A percentile compares a stretch with the other conserved stretches of the same genome.
Evolutionary conservation across 495 filamentous ascomycete species (phyloP).

Genomic region (Hypoxylon crocopeplum): DNA sequence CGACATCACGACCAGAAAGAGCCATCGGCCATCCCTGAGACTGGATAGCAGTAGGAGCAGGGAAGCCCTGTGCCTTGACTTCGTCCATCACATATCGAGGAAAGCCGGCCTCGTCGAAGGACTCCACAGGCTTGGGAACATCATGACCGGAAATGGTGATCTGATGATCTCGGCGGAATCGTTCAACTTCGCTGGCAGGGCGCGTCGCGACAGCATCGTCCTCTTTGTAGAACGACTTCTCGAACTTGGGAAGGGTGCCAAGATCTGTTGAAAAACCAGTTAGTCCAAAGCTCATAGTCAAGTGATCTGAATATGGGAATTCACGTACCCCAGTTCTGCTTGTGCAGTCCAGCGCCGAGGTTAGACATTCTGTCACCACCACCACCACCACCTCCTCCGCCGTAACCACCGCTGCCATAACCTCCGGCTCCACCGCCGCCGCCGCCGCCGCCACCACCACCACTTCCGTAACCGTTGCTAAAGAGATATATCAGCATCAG

Average conservation of each 20-base stretch:
- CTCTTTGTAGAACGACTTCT: constrained; percentile 99
- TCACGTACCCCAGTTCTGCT: constrained; percentile 84
- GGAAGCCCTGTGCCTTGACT: constrained; percentile 96
- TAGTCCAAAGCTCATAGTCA: constrained; percentile 12
- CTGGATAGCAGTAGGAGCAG: constrained; percentile 91
- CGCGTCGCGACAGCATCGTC: constrained; percentile 77
- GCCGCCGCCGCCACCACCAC: constrained; percentile 59
- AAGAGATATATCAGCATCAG: constrained; percentile 31
- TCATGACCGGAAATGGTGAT: constrained; percentile 79
- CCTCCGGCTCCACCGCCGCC: constrained; percentile 60
- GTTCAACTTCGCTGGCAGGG: constrained; percentile 78
- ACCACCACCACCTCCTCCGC: constrained; percentile 71
- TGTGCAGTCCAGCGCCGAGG: constrained; percentile 84
- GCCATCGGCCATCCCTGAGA: constrained; percentile 99
- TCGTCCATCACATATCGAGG: constrained; percentile 96
- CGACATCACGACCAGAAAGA: constrained; percentile 95
- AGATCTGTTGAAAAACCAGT: constrained; percentile 64
- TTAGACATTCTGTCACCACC: constrained; percentile 93
- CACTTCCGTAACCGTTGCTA: constrained; percentile 47
- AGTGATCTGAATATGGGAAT: not conserved
- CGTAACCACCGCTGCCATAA: constrained; percentile 60
- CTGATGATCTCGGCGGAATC: constrained; percentile 79
- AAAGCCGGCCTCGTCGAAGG: constrained; percentile 97
- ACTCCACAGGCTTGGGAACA: constrained; percentile 91
- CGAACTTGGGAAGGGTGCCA: constrained; percentile 86